phyloP scores from a whole-genome alignment of 2,329 filamentous ascomycete genomes.

The Ophiostoma sp. region DNA sequence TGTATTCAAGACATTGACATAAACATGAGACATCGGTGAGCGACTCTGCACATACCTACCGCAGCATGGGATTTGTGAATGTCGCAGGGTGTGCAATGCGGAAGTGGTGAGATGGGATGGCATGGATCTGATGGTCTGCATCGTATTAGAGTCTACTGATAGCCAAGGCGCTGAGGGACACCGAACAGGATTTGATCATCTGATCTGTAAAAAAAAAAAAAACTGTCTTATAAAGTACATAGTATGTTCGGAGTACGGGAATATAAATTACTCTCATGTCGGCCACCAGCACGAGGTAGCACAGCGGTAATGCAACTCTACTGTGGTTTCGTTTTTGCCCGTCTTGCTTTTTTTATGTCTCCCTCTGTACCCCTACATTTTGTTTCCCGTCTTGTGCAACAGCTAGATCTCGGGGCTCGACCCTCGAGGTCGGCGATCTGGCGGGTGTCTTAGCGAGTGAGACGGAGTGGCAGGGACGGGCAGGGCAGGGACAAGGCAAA shows the following conservation, averaged over 20 bases:
- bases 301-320: constrained; percentile 9
- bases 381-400: constrained; percentile 7
- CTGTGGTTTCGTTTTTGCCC: not conserved
- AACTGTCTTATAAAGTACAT: too few relatives aligned
- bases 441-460: constrained; percentile 5
- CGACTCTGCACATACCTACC: not conserved
- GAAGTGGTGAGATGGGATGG: not conserved
- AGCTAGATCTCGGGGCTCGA: constrained; percentile 2
- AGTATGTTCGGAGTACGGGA: not conserved
- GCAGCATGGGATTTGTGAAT: not conserved
- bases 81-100: not conserved
- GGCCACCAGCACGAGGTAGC: not conserved
- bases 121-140: not conserved
- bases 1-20: constrained; percentile 7
- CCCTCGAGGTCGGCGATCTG: constrained; percentile 5
- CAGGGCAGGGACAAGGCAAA: not conserved
- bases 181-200: not conserved
- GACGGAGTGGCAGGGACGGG: not conserved
- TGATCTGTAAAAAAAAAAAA: too few relatives aligned
- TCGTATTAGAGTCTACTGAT: not conserved
- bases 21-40: constrained; percentile 6
- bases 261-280: not conserved
- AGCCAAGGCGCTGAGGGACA: not conserved
- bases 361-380: not conserved
- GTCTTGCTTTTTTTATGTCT: not conserved